Evolutionary conservation across 768 basidiomycete species (phyloP), one percentile per base, ranked within the genome.

Genomic region (Tricholoma hemisulphureum): DNA sequence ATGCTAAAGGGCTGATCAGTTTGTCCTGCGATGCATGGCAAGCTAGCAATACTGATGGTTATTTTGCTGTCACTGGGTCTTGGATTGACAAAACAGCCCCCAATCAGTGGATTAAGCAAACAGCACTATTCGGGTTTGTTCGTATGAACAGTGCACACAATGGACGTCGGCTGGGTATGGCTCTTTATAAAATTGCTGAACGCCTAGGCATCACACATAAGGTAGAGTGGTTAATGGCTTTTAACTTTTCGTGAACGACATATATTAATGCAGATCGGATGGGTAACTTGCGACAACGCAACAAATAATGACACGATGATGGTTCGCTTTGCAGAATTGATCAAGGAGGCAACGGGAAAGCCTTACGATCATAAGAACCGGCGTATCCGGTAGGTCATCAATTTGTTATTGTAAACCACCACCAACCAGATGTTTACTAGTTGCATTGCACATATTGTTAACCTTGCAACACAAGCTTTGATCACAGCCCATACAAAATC

Each of bases 301-400:
- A n/a, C n/a, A n/a, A n/a, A n/a, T n/a, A 79, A 77, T 56, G 52
- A 55, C 16, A 75, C 73, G 0, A 77, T 76, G 72, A 39, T 73
- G 23, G 29, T 8, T 0, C 62, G 70, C 13, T 69, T 79, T 54
- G 63, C 53, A 1, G 1, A 6, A 3, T 37, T 52, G 10, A 54
- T 66, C 29, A 31, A 31, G 29, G 29, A 31, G 29, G 29, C 10
- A 10, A 31, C 29, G 6, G 29, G 29, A 10, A 31, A 6, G 29
- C 6, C 29, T 31, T 31, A 31, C 10, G 29, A 31, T 31, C 29
- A 31, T 31, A 10, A 31, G 29, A 31, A 10, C 6, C 10, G 29
- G 29, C 10, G 29, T 31, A 31, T 31, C 29, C 10, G 29, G 29
- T 31, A 31, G 29, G 29, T 31, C 29, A 31, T 31, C 29, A 5